Evolutionary conservation across 768 basidiomycete species (phyloP).

Genomic region (Dentipellis fragilis): DNA sequence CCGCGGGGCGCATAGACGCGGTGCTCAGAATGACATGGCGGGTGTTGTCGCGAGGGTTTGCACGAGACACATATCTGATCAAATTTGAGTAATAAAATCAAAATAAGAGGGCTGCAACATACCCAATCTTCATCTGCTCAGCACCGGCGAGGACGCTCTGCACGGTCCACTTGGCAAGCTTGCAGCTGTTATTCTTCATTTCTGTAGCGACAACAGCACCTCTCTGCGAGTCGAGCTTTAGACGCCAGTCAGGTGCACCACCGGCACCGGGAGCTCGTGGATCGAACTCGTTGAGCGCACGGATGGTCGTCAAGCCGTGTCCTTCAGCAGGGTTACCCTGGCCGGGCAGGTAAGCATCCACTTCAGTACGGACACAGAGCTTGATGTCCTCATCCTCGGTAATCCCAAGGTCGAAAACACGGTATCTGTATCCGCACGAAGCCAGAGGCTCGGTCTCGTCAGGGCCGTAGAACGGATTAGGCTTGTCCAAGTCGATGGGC

Average conservation of each 20-base stretch:
- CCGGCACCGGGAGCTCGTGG: slow-evolving; percentile 82
- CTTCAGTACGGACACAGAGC: slow-evolving; percentile 91
- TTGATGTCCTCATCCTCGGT: slow-evolving; percentile 86
- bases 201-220: slow-evolving; percentile 98
- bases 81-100: slow-evolving; percentile 5
- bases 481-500: slow-evolving; percentile 65
- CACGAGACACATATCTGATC: slow-evolving; percentile 86
- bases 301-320: slow-evolving; percentile 79
- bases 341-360: slow-evolving; percentile 74
- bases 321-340: slow-evolving; percentile 55
- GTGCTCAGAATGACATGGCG: slow-evolving; percentile 95
- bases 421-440: slow-evolving; percentile 93
- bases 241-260: slow-evolving; percentile 96
- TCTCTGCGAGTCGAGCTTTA: slow-evolving; percentile 92
- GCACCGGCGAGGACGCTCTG: slow-evolving; percentile 93
- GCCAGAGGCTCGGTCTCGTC: slow-evolving; percentile 94
- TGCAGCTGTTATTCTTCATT: slow-evolving; percentile 99
- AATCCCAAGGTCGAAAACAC: slow-evolving; percentile 86
- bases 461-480: slow-evolving; percentile 92
- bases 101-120: slow-evolving; percentile 21
- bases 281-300: slow-evolving; percentile 96
- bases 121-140: slow-evolving; percentile 97
- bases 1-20: slow-evolving; percentile 86
- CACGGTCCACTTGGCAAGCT: slow-evolving; percentile 95
- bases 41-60: slow-evolving; percentile 86